Base-by-base conservation (phyloP, 495 filamentous ascomycete genomes). In the Achaetomiella virescens region DNA sequence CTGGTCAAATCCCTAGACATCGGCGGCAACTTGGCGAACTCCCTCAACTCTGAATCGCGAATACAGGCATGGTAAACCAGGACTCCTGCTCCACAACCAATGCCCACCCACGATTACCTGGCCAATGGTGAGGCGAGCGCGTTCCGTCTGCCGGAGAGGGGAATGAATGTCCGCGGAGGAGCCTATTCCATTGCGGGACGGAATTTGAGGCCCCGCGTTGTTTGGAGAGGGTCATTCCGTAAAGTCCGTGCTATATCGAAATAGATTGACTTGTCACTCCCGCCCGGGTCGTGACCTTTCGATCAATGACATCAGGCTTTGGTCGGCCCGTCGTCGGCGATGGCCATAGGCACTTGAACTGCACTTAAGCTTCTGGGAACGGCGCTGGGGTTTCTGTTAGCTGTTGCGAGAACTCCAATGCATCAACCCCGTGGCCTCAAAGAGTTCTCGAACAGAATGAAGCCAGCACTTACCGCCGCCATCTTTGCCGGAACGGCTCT, bases 401-500 rank as follows among this genome's bases (percentile, higher is more conserved):
- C n/a, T 8, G 8, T 44, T 53, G 21, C 24, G 49, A 24, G 35
- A 20, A 17, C 4, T 37, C 47, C 11, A 15, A n/a, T n/a, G n/a
- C n/a, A n/a, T n/a, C n/a, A n/a, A n/a, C n/a, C n/a, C n/a, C n/a
- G n/a, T n/a, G n/a, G n/a, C n/a, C n/a, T n/a, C n/a, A n/a, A n/a
- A n/a, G n/a, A n/a, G n/a, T n/a, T n/a, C n/a, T n/a, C n/a, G n/a
- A n/a, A n/a, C n/a, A n/a, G 18, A 12, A 59, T 59, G 57, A 66
- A 60, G 51, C 9, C 50, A 6, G 24, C 21, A 15, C 20, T 58
- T 21, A 11, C 56, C 25, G 49, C 55, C 21, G 56, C 51, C 44
- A 46, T 60, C 29, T 50, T 65, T 15, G 57, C 60, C 24, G 56
- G 60, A 25, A 42, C 58, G 47, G 58, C 57, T 2, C 18, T 64